phyloP scores from a whole-genome alignment of 306 rosid species.

The Vigna angularis region DNA sequence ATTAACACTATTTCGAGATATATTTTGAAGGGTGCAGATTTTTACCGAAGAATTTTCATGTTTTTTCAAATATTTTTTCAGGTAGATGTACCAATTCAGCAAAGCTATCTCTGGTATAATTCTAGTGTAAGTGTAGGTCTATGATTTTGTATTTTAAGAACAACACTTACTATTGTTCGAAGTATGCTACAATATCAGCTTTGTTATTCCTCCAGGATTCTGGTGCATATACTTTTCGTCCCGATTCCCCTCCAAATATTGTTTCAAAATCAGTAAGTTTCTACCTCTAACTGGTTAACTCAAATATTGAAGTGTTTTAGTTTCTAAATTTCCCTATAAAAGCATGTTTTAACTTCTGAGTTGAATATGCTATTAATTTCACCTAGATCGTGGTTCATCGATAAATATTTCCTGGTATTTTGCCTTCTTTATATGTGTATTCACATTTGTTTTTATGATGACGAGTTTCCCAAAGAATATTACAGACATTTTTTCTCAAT shows the following conservation, averaged over 20 bases:
- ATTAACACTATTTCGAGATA: background rate
- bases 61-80: background rate
- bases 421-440: too few relatives aligned
- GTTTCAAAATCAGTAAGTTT: slow-evolving; percentile 22
- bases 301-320: background rate
- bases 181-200: background rate
- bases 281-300: background rate
- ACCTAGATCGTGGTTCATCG: too few relatives aligned
- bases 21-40: background rate
- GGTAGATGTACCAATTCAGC: slow-evolving; percentile 10
- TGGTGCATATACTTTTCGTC: background rate
- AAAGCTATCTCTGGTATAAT: slow-evolving; percentile 10
- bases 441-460: too few relatives aligned
- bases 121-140: background rate
- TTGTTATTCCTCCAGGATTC: background rate
- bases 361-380: too few relatives aligned
- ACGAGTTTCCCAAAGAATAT: too few relatives aligned
- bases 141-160: background rate
- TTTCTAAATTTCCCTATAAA: background rate
- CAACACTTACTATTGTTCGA: background rate
- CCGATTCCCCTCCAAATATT: background rate
- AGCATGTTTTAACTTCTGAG: too few relatives aligned
- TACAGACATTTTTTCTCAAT: too few relatives aligned
- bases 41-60: background rate
- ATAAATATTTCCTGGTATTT: too few relatives aligned